phyloP scores from a whole-genome alignment of 2,329 filamentous ascomycete genomes.

The Dichotomopilus funicola region DNA sequence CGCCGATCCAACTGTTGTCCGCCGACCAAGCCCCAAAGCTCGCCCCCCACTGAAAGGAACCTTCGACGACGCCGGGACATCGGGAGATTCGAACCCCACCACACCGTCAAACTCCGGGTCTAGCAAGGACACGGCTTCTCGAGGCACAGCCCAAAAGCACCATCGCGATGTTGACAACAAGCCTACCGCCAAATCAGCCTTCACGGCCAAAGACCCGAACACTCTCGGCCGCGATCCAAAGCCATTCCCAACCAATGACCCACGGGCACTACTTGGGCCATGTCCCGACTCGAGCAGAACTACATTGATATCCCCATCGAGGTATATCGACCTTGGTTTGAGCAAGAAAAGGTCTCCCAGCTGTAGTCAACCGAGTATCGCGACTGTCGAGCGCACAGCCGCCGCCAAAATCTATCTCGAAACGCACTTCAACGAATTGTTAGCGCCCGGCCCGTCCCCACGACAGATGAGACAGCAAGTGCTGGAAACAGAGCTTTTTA shows the following conservation, averaged over 20 bases:
- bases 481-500: conserved; percentile 58
- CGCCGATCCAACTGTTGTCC: conserved; percentile 38
- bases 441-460: conserved; percentile 47
- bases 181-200: conserved; percentile 38
- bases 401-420: conserved; percentile 84
- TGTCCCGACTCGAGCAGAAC: too few species aligned
- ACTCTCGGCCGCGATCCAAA: not conserved
- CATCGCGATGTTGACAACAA: conserved; percentile 20
- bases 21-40: conserved; percentile 33
- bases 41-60: conserved; percentile 28
- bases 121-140: conserved; percentile 17
- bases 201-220: conserved; percentile 23
- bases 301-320: too few species aligned
- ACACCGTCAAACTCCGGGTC: conserved; percentile 16
- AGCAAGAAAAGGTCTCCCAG: too few species aligned
- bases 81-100: conserved; percentile 10
- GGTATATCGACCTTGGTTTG: too few species aligned
- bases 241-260: conserved; percentile 7
- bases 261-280: not conserved
- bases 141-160: conserved; percentile 18
- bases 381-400: conserved; percentile 70
- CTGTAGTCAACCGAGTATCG: conserved; percentile 28
- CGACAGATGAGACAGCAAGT: conserved; percentile 55
- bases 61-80: conserved; percentile 12
- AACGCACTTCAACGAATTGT: conserved; percentile 69